These are phyloP conservation scores for Xylaria sp. DNA, from an alignment of 2,329 filamentous ascomycete species.

Conservation along the genomic window DNA sequence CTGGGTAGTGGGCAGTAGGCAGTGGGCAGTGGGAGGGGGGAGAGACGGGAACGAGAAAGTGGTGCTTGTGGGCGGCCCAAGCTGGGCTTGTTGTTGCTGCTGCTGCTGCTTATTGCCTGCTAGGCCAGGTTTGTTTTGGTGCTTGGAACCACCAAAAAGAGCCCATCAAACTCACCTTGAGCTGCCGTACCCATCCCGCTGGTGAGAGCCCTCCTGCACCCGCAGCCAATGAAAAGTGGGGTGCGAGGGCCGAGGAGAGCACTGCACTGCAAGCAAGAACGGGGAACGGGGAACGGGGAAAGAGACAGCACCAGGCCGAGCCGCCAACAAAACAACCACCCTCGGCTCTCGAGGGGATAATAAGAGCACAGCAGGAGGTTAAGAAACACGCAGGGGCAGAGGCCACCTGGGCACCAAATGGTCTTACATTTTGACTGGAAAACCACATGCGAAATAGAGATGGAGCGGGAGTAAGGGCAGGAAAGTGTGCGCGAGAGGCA, in stretches of 20 bases:
- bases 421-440: slow-evolving; percentile 15
- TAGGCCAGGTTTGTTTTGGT: slow-evolving; percentile 12
- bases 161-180: slow-evolving; percentile 16
- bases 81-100: slow-evolving; percentile 13
- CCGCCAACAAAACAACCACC: slow-evolving; percentile 9
- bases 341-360: slow-evolving; percentile 6
- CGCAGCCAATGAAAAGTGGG: slow-evolving; percentile 23
- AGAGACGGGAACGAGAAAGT: slow-evolving; percentile 19
- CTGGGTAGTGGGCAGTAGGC: neutral
- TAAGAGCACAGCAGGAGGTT: slow-evolving; percentile 17
- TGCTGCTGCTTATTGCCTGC: slow-evolving; percentile 14
- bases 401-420: slow-evolving; percentile 9
- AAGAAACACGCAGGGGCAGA: neutral
- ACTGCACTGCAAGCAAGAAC: no score
- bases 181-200: slow-evolving; percentile 11
- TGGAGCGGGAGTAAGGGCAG: slow-evolving; percentile 11
- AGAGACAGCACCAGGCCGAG: slow-evolving; percentile 17
- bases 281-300: slow-evolving; percentile 17
- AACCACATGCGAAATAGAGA: slow-evolving; percentile 9
- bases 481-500: slow-evolving; percentile 15
- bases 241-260: slow-evolving; percentile 11
- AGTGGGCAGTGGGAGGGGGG: slow-evolving; percentile 13
- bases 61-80: slow-evolving; percentile 10
- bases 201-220: slow-evolving; percentile 13
- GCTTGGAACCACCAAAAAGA: slow-evolving; percentile 23